Evolutionary conservation across 345 rosid genomes (phyloP).

Genomic region (Bruguiera parviflora): DNA sequence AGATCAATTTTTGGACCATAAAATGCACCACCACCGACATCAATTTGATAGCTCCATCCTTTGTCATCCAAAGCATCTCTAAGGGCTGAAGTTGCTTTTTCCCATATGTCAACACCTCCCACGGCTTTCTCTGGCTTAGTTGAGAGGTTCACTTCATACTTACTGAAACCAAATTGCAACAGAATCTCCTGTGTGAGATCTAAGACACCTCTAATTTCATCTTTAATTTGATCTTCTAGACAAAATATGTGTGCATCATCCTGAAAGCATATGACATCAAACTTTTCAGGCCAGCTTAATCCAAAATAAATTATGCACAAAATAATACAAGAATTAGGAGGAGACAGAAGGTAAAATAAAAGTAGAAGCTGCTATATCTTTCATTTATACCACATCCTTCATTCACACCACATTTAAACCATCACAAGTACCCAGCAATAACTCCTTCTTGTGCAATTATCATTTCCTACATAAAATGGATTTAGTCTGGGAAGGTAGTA

Average conservation of each 20-base stretch:
- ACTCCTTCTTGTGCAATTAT: neutral
- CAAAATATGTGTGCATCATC: conserved; percentile 98
- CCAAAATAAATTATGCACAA: neutral
- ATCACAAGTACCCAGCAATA: too few relatives aligned
- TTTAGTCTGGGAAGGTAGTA: neutral
- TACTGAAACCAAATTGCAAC: conserved; percentile 74
- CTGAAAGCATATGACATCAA: conserved; percentile 36
- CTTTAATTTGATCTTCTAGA: conserved; percentile 88
- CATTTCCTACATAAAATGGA: neutral
- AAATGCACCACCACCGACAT: conserved; percentile 99
- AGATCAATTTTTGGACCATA: conserved; percentile 96
- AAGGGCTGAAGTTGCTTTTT: conserved; percentile 79
- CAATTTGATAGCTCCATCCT: conserved; percentile 87
- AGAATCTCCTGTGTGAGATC: conserved; percentile 89
- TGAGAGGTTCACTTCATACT: conserved; percentile 87
- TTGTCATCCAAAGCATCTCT: conserved; percentile 82
- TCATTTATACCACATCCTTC: neutral
- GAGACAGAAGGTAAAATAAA: neutral
- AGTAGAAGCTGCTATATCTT: neutral
- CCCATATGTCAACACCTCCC: conserved; percentile 91
- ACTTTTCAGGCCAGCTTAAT: neutral
- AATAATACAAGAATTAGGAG: neutral
- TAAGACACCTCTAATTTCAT: conserved; percentile 89
- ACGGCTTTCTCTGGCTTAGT: conserved; percentile 95
- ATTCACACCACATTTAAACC: conserved; percentile 7